Base-by-base conservation (phyloP, 768 basidiomycete genomes). In the Crepidotus variabilis region DNA sequence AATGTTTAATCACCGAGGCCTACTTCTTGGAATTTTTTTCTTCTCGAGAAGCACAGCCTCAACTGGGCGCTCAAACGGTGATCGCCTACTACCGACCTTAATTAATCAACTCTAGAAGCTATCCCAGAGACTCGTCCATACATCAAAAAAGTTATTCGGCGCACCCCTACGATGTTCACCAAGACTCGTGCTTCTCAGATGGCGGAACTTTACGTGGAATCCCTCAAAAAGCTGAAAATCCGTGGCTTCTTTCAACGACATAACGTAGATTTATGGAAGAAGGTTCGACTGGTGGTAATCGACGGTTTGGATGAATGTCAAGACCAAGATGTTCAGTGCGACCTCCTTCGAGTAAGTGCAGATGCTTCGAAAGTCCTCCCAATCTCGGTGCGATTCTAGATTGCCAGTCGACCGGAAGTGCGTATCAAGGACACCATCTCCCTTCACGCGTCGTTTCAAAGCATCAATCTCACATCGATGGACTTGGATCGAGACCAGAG, bases 241-340 rank as follows among this genome's bases (percentile, higher is more conserved):
- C 39, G 39, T 11, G 13, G 8, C 28, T 28, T 28, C 28, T 4
- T 28, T 28, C 28, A 8, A 28, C 28, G 28, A 28, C 28, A 4
- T 8, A 28, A n/a, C n/a, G n/a, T n/a, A n/a, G n/a, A 28, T 8
- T 28, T 28, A 4, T 3, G 28, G 28, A 28, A 28, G 28, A 28
- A 28, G 28, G 28, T 28, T 43, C 39, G 39, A 13, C 47, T 63
- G 6, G 35, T 65, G 21, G 52, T 63, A 16, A 49, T 65, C 24
- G 62, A 65, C 45, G 64, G 64, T 2, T 45, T 65, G 8, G 62
- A 65, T 21, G 64, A 65, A 35, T 63, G 59, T 20, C 33, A 43
- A 2, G 39, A 50, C 18, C n/a, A 45, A 2, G 36, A 51, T 2
- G 34, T 46, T 0, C 62, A 63, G n/a, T 24, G 32, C 7, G 50